phyloP scores from a whole-genome alignment of 257 asterid species.

The Avicennia marina region DNA sequence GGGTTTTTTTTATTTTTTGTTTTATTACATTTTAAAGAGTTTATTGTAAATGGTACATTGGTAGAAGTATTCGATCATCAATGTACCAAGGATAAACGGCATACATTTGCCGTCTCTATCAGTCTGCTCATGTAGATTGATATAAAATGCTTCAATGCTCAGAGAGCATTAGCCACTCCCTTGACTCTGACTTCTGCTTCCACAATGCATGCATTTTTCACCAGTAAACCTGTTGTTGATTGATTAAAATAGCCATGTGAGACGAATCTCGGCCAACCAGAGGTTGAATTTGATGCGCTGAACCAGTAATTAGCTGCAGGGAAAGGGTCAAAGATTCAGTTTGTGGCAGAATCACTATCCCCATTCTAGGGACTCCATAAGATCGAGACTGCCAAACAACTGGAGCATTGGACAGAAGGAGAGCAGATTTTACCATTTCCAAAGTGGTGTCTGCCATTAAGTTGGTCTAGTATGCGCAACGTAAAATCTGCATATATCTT shows the following conservation, averaged over 20 bases:
- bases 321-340: background rate
- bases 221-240: conserved; percentile 28
- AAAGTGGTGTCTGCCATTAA: conserved; percentile 28
- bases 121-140: too few relatives aligned
- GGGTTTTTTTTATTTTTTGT: too few relatives aligned
- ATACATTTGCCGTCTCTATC: too few relatives aligned
- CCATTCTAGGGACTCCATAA: background rate
- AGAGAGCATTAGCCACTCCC: conserved; percentile 38
- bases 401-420: background rate
- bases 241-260: conserved; percentile 32
- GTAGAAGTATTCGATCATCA: too few relatives aligned
- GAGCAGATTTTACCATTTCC: conserved; percentile 37
- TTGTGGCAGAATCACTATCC: background rate
- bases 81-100: too few relatives aligned
- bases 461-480: conserved; percentile 48
- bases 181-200: conserved; percentile 60
- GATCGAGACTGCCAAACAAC: background rate
- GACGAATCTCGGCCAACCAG: conserved; percentile 64
- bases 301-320: conserved; percentile 69
- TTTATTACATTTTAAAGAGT: too few relatives aligned
- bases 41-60: too few relatives aligned
- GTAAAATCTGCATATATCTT: conserved; percentile 54
- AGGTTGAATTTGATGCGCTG: conserved; percentile 29
- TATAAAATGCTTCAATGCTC: too few relatives aligned
- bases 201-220: conserved; percentile 40